Conservation (phyloP, 805 yeast genomes). For the Kodamaea leandrae region DNA sequence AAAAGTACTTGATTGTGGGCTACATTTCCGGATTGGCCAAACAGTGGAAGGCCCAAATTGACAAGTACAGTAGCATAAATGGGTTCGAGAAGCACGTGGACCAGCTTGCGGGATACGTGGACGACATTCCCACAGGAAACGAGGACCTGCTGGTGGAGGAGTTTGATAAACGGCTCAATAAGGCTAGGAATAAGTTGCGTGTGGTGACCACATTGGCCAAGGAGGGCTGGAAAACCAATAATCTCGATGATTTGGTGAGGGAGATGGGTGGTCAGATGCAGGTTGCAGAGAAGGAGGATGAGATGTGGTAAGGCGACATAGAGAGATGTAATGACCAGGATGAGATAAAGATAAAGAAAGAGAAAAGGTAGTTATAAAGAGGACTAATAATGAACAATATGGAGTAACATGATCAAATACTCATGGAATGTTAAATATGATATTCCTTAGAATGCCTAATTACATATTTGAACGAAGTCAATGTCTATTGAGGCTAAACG, state of each 20-base stretch:
- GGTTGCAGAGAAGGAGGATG: slow-evolving; percentile 36
- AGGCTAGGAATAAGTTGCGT: slow-evolving; percentile 62
- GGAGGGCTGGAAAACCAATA: slow-evolving; percentile 29
- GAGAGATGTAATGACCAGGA: too few species aligned
- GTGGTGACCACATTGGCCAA: slow-evolving; percentile 40
- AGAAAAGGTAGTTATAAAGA: too few species aligned
- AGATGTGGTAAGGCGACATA: slow-evolving; percentile 37
- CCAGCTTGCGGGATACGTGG: slow-evolving; percentile 28
- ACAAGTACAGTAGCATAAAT: slow-evolving; percentile 15
- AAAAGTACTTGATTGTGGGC: slow-evolving; percentile 67
- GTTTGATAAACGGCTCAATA: slow-evolving; percentile 49
- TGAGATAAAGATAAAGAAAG: too few species aligned
- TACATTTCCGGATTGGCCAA: slow-evolving; percentile 54
- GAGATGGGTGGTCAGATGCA: slow-evolving; percentile 39
- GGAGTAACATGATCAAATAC: too few species aligned
- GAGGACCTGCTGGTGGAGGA: slow-evolving; percentile 54
- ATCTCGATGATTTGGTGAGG: slow-evolving; percentile 31
- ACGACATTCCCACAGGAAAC: slow-evolving; percentile 30
- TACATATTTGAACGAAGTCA: too few species aligned
- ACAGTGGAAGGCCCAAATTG: slow-evolving; percentile 28
- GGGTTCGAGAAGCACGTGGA: slow-evolving; percentile 22
- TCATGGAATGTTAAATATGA: too few species aligned
- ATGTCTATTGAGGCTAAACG: too few species aligned
- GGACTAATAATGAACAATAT: too few species aligned
- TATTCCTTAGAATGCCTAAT: too few species aligned